Base-by-base conservation (phyloP, 495 filamentous ascomycete genomes). In the Xylaria grammica region DNA sequence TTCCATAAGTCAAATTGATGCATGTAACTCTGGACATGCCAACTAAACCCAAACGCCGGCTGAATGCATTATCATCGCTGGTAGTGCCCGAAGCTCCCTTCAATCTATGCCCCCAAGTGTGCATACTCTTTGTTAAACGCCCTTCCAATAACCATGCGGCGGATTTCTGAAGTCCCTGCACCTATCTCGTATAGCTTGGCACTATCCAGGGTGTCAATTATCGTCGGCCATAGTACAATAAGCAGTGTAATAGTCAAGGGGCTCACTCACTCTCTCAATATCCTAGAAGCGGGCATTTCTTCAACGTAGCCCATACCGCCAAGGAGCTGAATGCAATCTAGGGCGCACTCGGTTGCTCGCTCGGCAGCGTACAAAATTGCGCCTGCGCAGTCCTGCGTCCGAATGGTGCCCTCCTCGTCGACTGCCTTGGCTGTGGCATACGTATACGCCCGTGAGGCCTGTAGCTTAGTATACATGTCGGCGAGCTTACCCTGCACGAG, bases 241-340 rank as follows among this genome's bases (percentile, higher is more conserved):
- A 55, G 29, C 30, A 53, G 46, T 30, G 27, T 32, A 15, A 27
- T 20, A 46, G 0, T 2, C 26, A 30, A 44, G 20, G 13, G 13
- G 24, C 13, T n/a, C 1, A 77, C 78, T 69, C 65, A 83, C 81
- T 99, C 95, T 55, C 95, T 79, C 61, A 98, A 77, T 60, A 99
- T 78, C 49, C 95, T 81, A 22, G 93, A 94, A 8, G 91, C 94
- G 0, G 93, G 88, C 74, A 98, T 90, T 81, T 99, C 95, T 77
- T 97, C 97, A 67, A 95, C 84, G 75, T 98, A 99, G 4, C 95
- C 95, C 84, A 92, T 99, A 3, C 95, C 95, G 30, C 95, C 95
- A 77, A 99, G 84, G 32, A 97, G 81, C 78, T 99, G 95, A 59
- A 99, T 91, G n/a, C 90, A 90, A 74, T 98, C 95, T 3, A 96